Evolutionary conservation across 352 stramenopile genomes (phyloP).

Genomic region (Phytophthora sp.): DNA sequence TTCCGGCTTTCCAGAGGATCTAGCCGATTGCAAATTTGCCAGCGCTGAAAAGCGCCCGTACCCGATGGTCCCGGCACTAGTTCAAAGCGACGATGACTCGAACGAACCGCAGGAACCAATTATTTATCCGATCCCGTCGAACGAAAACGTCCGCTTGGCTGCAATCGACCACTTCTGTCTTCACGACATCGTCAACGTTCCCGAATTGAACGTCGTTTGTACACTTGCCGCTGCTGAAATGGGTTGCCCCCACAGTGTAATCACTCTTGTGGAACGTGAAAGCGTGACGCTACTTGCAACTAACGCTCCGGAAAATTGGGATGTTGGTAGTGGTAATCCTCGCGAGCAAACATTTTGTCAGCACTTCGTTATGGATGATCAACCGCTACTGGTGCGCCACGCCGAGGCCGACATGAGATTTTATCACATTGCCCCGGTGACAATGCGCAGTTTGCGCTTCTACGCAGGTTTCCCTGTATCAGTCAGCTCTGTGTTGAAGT

Average conservation of each 20-base stretch:
- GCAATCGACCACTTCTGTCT: slow-evolving; percentile 31
- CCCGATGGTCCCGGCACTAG: slow-evolving; percentile 23
- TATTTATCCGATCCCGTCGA: slow-evolving; percentile 35
- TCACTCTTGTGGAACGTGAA: slow-evolving; percentile 40
- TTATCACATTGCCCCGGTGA: slow-evolving; percentile 36
- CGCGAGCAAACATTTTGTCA: slow-evolving; percentile 50
- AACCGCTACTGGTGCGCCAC: slow-evolving; percentile 40
- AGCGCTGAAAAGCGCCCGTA: slow-evolving; percentile 30
- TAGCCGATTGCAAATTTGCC: slow-evolving; percentile 29
- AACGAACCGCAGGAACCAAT: slow-evolving; percentile 3
- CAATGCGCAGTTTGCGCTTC: slow-evolving; percentile 28
- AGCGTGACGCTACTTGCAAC: slow-evolving; percentile 35
- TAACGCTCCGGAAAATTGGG: slow-evolving; percentile 32
- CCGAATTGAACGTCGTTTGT: slow-evolving; percentile 43
- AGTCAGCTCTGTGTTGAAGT: slow-evolving; percentile 3
- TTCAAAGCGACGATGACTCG: not conserved
- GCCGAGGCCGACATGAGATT: slow-evolving; percentile 48
- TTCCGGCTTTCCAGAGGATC: slow-evolving; percentile 19
- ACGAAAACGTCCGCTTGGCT: slow-evolving; percentile 28
- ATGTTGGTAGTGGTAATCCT: slow-evolving; percentile 31
- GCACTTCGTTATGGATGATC: slow-evolving; percentile 51
- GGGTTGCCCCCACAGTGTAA: slow-evolving; percentile 26
- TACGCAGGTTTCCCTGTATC: slow-evolving; percentile 46
- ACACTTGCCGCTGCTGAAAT: slow-evolving; percentile 39
- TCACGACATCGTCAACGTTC: slow-evolving; percentile 21